Conservation (phyloP, 225 moss, liverwort and hornwort species). For the Pseudisothecium myosuroides region DNA sequence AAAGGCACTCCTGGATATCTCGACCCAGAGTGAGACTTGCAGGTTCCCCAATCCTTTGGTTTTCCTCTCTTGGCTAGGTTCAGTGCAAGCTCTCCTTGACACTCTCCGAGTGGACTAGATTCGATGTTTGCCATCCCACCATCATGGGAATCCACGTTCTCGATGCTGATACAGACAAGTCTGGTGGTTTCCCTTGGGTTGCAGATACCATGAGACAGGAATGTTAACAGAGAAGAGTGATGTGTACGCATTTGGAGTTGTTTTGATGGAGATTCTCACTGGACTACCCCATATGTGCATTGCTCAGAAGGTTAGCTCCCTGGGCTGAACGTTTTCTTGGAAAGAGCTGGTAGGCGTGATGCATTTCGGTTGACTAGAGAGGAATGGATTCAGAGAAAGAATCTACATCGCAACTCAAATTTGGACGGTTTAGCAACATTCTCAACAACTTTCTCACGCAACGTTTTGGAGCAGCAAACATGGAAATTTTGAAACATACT, state of each 20-base stretch:
- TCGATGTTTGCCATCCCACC: neutral
- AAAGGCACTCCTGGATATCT: neutral
- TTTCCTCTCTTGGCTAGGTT: neutral
- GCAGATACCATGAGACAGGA: neutral
- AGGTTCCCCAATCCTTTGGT: neutral
- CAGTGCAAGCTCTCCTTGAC: no score
- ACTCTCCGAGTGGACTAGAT: neutral
- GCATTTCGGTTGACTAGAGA: neutral
- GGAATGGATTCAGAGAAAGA: neutral
- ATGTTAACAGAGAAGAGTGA: neutral
- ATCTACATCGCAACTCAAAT: neutral
- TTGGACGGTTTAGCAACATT: neutral
- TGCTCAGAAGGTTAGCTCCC: neutral
- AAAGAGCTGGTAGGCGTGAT: neutral
- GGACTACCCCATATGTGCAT: neutral
- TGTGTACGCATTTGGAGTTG: neutral
- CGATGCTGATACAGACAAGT: neutral
- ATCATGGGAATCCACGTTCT: no score
- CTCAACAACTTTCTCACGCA: neutral
- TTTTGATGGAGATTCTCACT: neutral
- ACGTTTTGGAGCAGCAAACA: neutral
- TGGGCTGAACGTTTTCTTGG: neutral
- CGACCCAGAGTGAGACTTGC: neutral
- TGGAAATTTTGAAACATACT: neutral
- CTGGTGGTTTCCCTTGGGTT: no score